Base-by-base conservation (phyloP, 768 basidiomycete species). In the Serendipita sp. region DNA sequence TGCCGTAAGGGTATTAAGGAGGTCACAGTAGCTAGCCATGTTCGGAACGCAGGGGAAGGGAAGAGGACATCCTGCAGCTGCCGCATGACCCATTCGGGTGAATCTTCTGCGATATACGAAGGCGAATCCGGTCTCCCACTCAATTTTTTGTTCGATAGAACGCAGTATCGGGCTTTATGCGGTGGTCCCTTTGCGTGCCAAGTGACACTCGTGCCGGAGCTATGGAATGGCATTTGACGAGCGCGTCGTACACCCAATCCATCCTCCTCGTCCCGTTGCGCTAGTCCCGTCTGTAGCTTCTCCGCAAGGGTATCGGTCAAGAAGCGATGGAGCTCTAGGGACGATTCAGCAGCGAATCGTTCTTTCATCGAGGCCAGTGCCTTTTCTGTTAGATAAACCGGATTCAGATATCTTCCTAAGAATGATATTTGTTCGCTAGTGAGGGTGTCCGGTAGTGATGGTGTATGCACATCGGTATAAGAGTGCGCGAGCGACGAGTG, bases 111-210 rank as follows among this genome's bases (percentile, higher is more conserved):
- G 18, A 81, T 76, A n/a, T 78, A 76, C 18, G 80, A 73, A 36
- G 79, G 75, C 31, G 82, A 78, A 34, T 79, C 81, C 16, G 77
- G 75, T 44, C 81, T 80, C 16, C 79, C 77, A 48, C 74, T 75
- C 46, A 72, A 73, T n/a, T 75, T 75, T 3, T 74, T 76, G 27
- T 74, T 73, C 75, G 58, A 33, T 31, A 94, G 83, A 2, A 80
- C 78, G 73, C 88, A 87, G 77, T 93, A 97, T 37, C 95, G 89
- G 81, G 90, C 91, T 72, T 94, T 92, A 73, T 94, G 92, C 33
- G 95, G 91, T 0, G 95, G 95, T 1, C 94, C 92, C 69, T 82
- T 83, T 70, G 89, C 69, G 13, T 71, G 69, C 92, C 93, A 98
- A 3, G 77, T 78, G 36, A 75, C 74, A 13, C 65, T 50, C 1